Conservation (phyloP, 805 yeast species). For the Saccharomyces paradoxus region DNA sequence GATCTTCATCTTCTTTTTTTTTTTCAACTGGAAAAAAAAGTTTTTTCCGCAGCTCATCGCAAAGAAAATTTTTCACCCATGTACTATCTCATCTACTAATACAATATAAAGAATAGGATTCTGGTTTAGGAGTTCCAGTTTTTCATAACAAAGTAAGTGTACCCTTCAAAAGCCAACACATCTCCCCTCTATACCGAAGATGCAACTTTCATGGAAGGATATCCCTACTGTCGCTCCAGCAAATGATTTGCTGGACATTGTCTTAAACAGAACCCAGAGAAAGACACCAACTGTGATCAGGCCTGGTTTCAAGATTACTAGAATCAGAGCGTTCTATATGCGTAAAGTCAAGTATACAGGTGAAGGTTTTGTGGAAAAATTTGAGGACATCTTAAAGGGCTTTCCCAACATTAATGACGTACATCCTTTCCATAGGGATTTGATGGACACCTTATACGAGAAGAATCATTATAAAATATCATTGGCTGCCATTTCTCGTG, state of each 20-base stretch:
- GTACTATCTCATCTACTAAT: not conserved
- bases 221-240: conserved; percentile 90
- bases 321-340: conserved; percentile 96
- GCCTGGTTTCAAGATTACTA: conserved; percentile 90
- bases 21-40: not conserved
- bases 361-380: conserved; percentile 92
- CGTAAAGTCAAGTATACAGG: conserved; percentile 94
- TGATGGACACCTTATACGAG: conserved; percentile 95
- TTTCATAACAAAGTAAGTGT: not conserved
- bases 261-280: conserved; percentile 94
- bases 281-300: conserved; percentile 98
- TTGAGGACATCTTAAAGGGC: conserved; percentile 73
- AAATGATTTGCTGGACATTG: conserved; percentile 91
- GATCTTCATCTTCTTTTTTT: not conserved
- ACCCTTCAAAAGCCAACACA: not conserved
- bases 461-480: conserved; percentile 97
- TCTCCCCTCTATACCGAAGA: conserved; percentile 22
- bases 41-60: not conserved
- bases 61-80: not conserved
- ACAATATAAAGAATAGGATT: not conserved
- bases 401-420: conserved; percentile 96
- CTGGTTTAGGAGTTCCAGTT: not conserved
- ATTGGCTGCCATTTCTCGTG: conserved; percentile 87
- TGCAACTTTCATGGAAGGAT: conserved; percentile 98
- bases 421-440: conserved; percentile 96